Percentiles rank a stretch among this genome's conserved stretches.
Conservation (phyloP, 2,329 filamentous ascomycete genomes). For the Penicillium thymicola region DNA sequence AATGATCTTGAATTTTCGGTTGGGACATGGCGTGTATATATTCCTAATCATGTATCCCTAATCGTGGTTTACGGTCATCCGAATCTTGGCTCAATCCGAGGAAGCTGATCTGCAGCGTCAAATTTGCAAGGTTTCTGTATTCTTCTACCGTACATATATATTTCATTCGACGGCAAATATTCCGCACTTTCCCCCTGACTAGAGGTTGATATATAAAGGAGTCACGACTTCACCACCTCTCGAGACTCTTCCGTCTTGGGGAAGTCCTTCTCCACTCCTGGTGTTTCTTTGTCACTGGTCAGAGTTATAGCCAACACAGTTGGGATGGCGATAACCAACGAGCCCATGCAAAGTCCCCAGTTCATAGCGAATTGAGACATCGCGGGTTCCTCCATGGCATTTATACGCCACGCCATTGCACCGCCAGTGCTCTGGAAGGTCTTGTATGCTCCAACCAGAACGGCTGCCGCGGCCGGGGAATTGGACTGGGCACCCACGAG, state of each 20-base stretch:
- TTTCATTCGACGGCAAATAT: too few species aligned
- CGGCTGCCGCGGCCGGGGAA: conserved; percentile 40
- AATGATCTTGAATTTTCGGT: neutral
- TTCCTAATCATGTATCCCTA: conserved; percentile 8
- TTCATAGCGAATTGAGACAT: conserved; percentile 48
- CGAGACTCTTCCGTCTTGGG: conserved; percentile 3
- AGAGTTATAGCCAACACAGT: conserved; percentile 42
- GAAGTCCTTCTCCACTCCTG: conserved; percentile 1
- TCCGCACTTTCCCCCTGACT: neutral
- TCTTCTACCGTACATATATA: neutral
- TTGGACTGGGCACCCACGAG: conserved; percentile 49
- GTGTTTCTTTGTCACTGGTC: conserved; percentile 18
- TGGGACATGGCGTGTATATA: conserved; percentile 17
- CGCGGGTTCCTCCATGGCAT: conserved; percentile 35
- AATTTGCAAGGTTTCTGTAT: neutral
- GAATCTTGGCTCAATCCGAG: neutral
- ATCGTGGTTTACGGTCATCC: conserved; percentile 8
- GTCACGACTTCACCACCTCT: conserved; percentile 4
- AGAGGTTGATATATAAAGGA: neutral
- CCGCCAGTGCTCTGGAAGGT: conserved; percentile 45
- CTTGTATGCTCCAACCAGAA: conserved; percentile 50
- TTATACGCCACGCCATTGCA: conserved; percentile 48
- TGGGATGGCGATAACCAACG: conserved; percentile 44
- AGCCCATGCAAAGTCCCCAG: conserved; percentile 48
- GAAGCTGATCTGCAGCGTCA: neutral